These are phyloP conservation scores for Kodamaea jinghongensis DNA, from an alignment of 805 yeast genomes.

Conservation along the genomic window DNA sequence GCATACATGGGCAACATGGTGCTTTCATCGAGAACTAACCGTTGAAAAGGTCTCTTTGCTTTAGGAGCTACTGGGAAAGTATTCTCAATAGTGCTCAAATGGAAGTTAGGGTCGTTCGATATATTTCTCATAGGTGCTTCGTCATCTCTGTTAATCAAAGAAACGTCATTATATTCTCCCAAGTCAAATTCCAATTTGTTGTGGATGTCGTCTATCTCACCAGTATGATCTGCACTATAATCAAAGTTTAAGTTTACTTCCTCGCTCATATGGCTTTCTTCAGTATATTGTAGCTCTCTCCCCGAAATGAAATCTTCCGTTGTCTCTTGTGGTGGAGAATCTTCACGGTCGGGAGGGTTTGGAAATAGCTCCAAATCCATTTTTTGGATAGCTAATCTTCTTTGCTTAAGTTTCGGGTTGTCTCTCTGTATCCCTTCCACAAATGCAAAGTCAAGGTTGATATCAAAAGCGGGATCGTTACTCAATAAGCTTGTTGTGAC, in stretches of 20 bases:
- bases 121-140: slow-evolving; percentile 3
- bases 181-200: slow-evolving; percentile 12
- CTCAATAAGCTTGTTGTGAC: not conserved
- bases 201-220: slow-evolving; percentile 22
- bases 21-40: not conserved
- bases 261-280: not conserved
- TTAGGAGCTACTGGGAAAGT: not conserved
- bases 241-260: slow-evolving; percentile 2
- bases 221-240: slow-evolving; percentile 6
- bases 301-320: slow-evolving; percentile 6
- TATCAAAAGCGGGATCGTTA: slow-evolving; percentile 27
- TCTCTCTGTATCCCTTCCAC: not conserved
- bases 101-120: slow-evolving; percentile 12
- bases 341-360: slow-evolving; percentile 11
- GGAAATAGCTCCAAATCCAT: slow-evolving; percentile 5
- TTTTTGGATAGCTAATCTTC: slow-evolving; percentile 15
- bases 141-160: not conserved
- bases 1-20: too few relatives aligned
- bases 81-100: slow-evolving; percentile 10
- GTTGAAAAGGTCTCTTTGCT: not conserved
- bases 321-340: not conserved
- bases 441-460: slow-evolving; percentile 5
- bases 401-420: slow-evolving; percentile 1
- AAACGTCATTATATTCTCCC: slow-evolving; percentile 2
- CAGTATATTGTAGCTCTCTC: not conserved